phyloP scores from a whole-genome alignment of 768 basidiomycete species.

The Collybia mongolica region DNA sequence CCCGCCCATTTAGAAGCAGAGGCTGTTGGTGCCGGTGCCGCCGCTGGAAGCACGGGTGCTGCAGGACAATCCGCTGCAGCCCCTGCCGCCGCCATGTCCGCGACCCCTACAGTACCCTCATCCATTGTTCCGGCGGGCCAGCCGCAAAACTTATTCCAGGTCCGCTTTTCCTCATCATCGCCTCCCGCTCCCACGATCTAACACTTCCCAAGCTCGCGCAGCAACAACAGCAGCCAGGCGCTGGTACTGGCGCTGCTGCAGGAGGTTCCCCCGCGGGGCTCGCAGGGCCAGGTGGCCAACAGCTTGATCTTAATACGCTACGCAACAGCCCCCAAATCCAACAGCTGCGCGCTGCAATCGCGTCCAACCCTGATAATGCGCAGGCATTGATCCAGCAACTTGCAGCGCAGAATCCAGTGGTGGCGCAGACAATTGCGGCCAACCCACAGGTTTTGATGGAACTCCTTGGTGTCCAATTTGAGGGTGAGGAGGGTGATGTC shows the following conservation, averaged over 20 bases:
- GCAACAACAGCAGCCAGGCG: constrained; percentile 48
- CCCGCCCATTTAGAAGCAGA: constrained; percentile 66
- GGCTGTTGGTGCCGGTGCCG: constrained; percentile 24
- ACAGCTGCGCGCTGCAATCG: constrained; percentile 70
- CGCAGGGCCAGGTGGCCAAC: constrained; percentile 18
- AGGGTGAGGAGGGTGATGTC: constrained; percentile 36
- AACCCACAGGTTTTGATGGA: constrained; percentile 73
- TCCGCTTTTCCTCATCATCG: constrained; percentile 24
- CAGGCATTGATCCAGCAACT: constrained; percentile 87
- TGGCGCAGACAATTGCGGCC: constrained; percentile 64
- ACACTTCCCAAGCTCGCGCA: constrained; percentile 58
- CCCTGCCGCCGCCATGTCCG: constrained; percentile 28
- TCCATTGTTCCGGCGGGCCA: constrained; percentile 36
- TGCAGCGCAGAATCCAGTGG: constrained; percentile 65
- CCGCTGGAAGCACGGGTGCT: constrained; percentile 5
- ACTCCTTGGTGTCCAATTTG: constrained; percentile 52
- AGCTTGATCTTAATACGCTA: constrained; percentile 50
- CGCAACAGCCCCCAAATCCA: constrained; percentile 64
- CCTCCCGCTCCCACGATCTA: background rate
- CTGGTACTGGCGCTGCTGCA: constrained; percentile 33
- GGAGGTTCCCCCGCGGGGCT: constrained; percentile 22
- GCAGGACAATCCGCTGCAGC: constrained; percentile 5
- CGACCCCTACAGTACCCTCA: constrained; percentile 32
- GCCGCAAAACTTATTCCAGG: constrained; percentile 88
- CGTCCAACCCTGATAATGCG: constrained; percentile 73